A percentile compares a stretch with the other conserved stretches of the same genome.
These are phyloP conservation scores for Solanum chmielewskii DNA, from an alignment of 257 asterid species.

Conservation along the genomic window DNA sequence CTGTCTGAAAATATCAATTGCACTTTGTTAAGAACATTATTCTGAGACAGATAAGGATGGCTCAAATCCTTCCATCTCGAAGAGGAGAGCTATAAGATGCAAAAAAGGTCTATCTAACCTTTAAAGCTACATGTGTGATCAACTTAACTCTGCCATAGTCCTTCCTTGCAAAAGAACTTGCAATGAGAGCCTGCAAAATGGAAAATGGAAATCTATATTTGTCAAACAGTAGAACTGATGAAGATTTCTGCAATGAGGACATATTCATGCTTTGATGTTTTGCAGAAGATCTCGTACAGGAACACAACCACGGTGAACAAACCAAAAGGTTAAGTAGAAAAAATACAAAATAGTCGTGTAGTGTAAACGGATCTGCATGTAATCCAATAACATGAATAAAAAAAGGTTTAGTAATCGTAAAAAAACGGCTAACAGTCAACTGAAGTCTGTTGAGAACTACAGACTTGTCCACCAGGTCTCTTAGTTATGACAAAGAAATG, in stretches of 20 bases:
- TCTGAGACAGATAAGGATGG: not conserved
- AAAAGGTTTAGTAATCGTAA: not conserved
- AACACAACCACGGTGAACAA: not conserved
- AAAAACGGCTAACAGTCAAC: not conserved
- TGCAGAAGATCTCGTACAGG: not conserved
- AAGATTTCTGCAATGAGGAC: not conserved
- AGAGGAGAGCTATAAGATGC: not conserved
- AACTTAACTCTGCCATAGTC: slow-evolving; percentile 23
- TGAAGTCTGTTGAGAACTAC: not conserved
- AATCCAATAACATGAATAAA: not conserved
- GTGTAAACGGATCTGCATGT: not conserved
- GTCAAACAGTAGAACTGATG: not conserved
- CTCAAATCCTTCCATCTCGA: not conserved
- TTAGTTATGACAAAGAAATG: not conserved
- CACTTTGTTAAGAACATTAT: not conserved
- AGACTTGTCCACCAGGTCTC: not conserved
- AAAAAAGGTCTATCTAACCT: slow-evolving; percentile 4
- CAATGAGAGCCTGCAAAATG: slow-evolving; percentile 29
- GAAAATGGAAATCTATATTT: not conserved
- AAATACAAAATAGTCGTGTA: not conserved
- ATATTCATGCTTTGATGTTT: not conserved
- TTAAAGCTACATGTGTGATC: slow-evolving; percentile 18
- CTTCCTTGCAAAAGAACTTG: slow-evolving; percentile 27
- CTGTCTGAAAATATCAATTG: slow-evolving; percentile 7
- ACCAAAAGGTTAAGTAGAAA: not conserved